Conservation (phyloP, 345 rosid genomes). For the Acer campestre region DNA sequence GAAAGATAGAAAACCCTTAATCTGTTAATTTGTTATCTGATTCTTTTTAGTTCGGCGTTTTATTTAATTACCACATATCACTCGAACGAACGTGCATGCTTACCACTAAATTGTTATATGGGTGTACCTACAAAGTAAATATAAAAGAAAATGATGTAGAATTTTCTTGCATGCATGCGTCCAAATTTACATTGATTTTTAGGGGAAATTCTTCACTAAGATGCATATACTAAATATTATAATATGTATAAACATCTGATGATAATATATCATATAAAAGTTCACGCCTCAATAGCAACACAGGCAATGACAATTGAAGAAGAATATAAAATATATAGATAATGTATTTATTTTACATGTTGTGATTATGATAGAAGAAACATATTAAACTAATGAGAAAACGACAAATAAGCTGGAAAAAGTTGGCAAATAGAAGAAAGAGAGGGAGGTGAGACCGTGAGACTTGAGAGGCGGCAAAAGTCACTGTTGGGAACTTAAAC, state of each 20-base stretch:
- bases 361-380: neutral
- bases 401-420: conserved; percentile 17
- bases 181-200: too few species aligned
- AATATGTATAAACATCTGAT: too few species aligned
- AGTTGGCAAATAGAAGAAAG: conserved; percentile 21
- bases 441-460: neutral
- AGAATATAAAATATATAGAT: neutral
- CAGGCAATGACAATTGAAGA: neutral
- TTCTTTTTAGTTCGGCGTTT: neutral
- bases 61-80: too few species aligned
- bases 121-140: too few species aligned
- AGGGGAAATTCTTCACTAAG: neutral
- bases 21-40: neutral
- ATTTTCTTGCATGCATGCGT: too few species aligned
- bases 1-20: neutral
- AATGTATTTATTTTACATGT: neutral
- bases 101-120: too few species aligned
- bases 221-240: too few species aligned
- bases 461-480: conserved; percentile 28
- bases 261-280: too few species aligned
- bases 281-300: neutral
- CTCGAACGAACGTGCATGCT: too few species aligned
- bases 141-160: too few species aligned
- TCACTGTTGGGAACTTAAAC: conserved; percentile 57
- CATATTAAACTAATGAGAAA: neutral